Conservation (phyloP, 192 early-diverging fungal genomes). For the Coemansia sp. region DNA sequence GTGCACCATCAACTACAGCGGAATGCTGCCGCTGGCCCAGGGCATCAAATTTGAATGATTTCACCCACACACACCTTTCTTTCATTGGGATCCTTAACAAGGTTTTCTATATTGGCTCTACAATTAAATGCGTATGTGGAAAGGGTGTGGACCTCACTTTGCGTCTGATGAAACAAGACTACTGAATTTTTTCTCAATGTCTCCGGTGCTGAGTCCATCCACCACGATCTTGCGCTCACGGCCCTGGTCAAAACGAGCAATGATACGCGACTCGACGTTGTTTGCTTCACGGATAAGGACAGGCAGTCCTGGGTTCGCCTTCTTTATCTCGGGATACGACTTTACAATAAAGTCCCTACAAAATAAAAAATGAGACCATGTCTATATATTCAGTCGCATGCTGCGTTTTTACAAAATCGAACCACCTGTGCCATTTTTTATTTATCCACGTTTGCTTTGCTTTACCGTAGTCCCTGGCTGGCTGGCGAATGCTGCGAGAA, state of each 20-base stretch:
- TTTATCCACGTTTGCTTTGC: background rate
- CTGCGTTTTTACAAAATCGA: background rate
- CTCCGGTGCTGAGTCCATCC: constrained; percentile 70
- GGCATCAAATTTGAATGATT: constrained; percentile 92
- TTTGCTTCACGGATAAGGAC: constrained; percentile 89
- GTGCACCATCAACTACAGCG: constrained; percentile 87
- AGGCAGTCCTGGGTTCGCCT: constrained; percentile 84
- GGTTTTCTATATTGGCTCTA: background rate
- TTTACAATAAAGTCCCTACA: constrained; percentile 82
- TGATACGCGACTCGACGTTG: constrained; percentile 81
- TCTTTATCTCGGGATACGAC: constrained; percentile 80
- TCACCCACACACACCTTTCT: background rate
- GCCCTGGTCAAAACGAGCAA: constrained; percentile 87
- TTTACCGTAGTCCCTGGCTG: constrained; percentile 79
- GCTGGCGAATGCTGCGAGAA: constrained; percentile 78
- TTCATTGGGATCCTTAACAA: too few relatives aligned
- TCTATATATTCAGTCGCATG: background rate
- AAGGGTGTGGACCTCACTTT: constrained; percentile 37
- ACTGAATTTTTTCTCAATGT: constrained; percentile 74
- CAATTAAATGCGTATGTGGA: background rate
- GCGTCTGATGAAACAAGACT: constrained; percentile 58
- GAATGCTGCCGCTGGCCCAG: constrained; percentile 87
- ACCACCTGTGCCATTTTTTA: background rate
- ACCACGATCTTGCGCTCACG: constrained; percentile 78
- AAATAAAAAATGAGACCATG: background rate